Conservation (phyloP, 2,329 filamentous ascomycete genomes). For the Falciphora oryzae region DNA sequence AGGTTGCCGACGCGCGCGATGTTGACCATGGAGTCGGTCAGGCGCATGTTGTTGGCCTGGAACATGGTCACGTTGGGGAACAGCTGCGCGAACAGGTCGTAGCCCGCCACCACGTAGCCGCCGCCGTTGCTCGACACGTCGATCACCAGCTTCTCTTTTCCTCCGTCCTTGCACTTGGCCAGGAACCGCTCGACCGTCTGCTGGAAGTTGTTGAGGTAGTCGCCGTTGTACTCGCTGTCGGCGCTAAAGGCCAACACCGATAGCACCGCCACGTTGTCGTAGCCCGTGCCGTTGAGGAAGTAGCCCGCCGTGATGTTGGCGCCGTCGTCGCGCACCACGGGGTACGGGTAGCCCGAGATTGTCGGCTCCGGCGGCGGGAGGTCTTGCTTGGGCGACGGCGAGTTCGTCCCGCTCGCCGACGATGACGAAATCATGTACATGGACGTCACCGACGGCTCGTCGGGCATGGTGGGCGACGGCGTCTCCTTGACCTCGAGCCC, state of each 20-base stretch:
- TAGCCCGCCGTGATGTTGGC: slow-evolving; percentile 27
- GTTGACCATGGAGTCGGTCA: slow-evolving; percentile 38
- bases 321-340: slow-evolving; percentile 23
- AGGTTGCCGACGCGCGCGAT: slow-evolving; percentile 32
- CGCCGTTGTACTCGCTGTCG: slow-evolving; percentile 14
- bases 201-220: slow-evolving; percentile 26
- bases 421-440: too few species aligned
- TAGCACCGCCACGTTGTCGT: slow-evolving; percentile 29
- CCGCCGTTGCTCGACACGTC: slow-evolving; percentile 55
- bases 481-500: slow-evolving; percentile 1
- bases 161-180: slow-evolving; percentile 36
- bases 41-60: slow-evolving; percentile 44
- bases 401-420: too few species aligned
- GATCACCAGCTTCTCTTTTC: slow-evolving; percentile 55
- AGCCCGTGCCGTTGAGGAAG: slow-evolving; percentile 28
- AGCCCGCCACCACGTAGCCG: slow-evolving; percentile 53
- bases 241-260: slow-evolving; percentile 27
- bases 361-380: slow-evolving; percentile 13
- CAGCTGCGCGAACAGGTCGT: slow-evolving; percentile 54
- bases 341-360: slow-evolving; percentile 23
- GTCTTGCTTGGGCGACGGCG: slow-evolving; percentile 9
- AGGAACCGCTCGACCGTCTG: slow-evolving; percentile 30
- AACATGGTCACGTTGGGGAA: slow-evolving; percentile 46
- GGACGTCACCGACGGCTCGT: background rate
- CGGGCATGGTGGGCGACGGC: background rate